These are phyloP conservation scores for Malassezia psittaci DNA, from an alignment of 1,284 basidiomycete species.

Conservation along the genomic window DNA sequence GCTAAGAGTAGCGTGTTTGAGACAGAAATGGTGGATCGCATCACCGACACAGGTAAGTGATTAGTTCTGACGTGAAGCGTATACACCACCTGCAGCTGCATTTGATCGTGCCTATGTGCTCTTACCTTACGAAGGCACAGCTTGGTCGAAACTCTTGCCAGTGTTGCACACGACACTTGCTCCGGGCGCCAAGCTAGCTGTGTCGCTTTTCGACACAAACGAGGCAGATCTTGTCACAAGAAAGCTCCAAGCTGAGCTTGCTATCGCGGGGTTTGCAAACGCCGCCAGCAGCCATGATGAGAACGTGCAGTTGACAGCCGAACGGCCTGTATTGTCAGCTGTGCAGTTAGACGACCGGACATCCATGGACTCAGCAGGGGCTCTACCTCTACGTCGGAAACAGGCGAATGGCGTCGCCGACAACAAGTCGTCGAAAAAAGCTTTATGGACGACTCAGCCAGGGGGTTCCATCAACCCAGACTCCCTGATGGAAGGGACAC, in stretches of 20 bases:
- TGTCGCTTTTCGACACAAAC: slow-evolving; percentile 22
- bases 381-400: slow-evolving; percentile 31
- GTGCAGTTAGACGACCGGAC: not conserved
- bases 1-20: slow-evolving; percentile 21
- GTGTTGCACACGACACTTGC: slow-evolving; percentile 22
- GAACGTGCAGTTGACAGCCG: slow-evolving; percentile 10
- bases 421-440: slow-evolving; percentile 24
- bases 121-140: slow-evolving; percentile 22
- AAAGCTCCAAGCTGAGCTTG: slow-evolving; percentile 26
- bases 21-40: slow-evolving; percentile 45
- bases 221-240: slow-evolving; percentile 15
- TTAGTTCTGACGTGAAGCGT: slow-evolving; percentile 13
- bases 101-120: slow-evolving; percentile 28
- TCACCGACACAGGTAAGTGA: slow-evolving; percentile 29
- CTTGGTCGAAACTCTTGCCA: slow-evolving; percentile 24
- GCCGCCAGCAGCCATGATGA: not conserved
- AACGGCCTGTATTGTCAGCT: slow-evolving; percentile 11
- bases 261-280: slow-evolving; percentile 29
- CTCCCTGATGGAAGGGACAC: slow-evolving; percentile 27
- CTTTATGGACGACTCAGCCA: slow-evolving; percentile 38
- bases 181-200: slow-evolving; percentile 22
- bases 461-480: slow-evolving; percentile 30
- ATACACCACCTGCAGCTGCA: slow-evolving; percentile 19
- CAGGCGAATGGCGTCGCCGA: slow-evolving; percentile 12
- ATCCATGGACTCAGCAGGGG: not conserved